Base-by-base conservation (phyloP, 495 filamentous ascomycete species). In the Xylaria bambusicola region DNA sequence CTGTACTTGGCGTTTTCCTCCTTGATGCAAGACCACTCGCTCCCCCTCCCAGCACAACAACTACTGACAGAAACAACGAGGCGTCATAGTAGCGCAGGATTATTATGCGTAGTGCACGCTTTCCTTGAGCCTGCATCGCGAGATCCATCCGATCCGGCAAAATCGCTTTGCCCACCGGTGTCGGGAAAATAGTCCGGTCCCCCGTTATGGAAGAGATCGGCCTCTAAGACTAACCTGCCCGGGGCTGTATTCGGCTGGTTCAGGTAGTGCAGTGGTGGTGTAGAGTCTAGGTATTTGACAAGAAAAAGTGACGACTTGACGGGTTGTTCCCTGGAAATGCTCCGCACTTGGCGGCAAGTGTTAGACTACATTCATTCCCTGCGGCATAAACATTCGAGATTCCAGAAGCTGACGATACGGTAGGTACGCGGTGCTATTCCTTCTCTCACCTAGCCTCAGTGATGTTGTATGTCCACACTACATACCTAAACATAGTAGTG, bases 171-270 rank as follows among this genome's bases (percentile, higher is more conserved):
- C 26, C 52, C 51, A n/a, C 51, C 51, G 36, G 33, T 40, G 36
- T 20, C 51, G 51, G 51, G 38, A 26, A 42, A 44, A 15, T 3
- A 33, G 44, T 29, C 54, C 42, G 54, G 42, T 47, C 54, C 54
- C 54, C 54, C 45, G 42, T 15, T 49, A 57, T 31, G 54, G 54
- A 56, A 57, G 54, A 57, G 54, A 57, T 57, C 54, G 54, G 48
- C 54, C 44, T 48, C 54, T 57, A 42, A 57, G 48, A 57, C 54
- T 36, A 17, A 5, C 42, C 36, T 15, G 29, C 29, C 41, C 18
- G 47, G 47, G 9, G n/a, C 27, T 41, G n/a, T n/a, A n/a, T n/a
- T n/a, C n/a, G n/a, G n/a, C n/a, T n/a, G n/a, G n/a, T n/a, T n/a
- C n/a, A n/a, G n/a, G n/a, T n/a, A n/a, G n/a, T n/a, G n/a, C n/a